phyloP scores from a whole-genome alignment of 2,329 filamentous ascomycete species.

The Penicillium janthinellum region DNA sequence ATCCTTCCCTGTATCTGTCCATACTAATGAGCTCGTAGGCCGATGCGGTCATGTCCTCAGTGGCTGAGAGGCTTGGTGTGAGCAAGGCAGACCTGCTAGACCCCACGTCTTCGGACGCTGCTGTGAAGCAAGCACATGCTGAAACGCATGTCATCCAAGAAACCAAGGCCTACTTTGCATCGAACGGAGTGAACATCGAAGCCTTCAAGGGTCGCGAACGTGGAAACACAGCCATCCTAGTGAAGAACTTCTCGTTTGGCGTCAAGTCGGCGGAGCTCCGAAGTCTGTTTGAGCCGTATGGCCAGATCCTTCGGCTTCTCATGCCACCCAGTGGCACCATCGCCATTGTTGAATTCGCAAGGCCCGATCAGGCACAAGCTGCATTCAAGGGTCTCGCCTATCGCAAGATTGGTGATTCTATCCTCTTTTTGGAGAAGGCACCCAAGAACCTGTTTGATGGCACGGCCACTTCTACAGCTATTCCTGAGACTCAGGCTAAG shows the following conservation, averaged over 20 bases:
- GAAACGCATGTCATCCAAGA: slow-evolving; percentile 97
- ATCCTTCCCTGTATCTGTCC: neutral
- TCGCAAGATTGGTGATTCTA: slow-evolving; percentile 84
- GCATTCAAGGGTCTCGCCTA: slow-evolving; percentile 87
- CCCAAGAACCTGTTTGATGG: slow-evolving; percentile 75
- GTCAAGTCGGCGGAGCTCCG: slow-evolving; percentile 77
- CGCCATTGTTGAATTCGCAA: slow-evolving; percentile 85
- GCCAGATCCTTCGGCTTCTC: slow-evolving; percentile 75
- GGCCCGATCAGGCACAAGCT: slow-evolving; percentile 74
- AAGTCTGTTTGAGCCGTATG: slow-evolving; percentile 81
- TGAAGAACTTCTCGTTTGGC: slow-evolving; percentile 92
- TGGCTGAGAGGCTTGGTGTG: slow-evolving; percentile 82
- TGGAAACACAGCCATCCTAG: slow-evolving; percentile 82
- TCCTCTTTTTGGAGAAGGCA: slow-evolving; percentile 91
- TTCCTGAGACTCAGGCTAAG: slow-evolving; percentile 35
- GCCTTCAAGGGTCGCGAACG: slow-evolving; percentile 84
- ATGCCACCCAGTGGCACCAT: slow-evolving; percentile 94
- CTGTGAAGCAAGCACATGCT: slow-evolving; percentile 93
- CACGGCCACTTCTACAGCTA: slow-evolving; percentile 35
- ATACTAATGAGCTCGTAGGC: slow-evolving; percentile 41
- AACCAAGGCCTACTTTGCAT: slow-evolving; percentile 85
- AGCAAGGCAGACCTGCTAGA: slow-evolving; percentile 90
- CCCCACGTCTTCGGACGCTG: slow-evolving; percentile 91
- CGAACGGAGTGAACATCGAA: slow-evolving; percentile 87
- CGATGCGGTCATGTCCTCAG: slow-evolving; percentile 88